These are phyloP conservation scores for Mantamonas sphyraenae DNA, from an alignment of 78 protist species.

Conservation along the genomic window DNA sequence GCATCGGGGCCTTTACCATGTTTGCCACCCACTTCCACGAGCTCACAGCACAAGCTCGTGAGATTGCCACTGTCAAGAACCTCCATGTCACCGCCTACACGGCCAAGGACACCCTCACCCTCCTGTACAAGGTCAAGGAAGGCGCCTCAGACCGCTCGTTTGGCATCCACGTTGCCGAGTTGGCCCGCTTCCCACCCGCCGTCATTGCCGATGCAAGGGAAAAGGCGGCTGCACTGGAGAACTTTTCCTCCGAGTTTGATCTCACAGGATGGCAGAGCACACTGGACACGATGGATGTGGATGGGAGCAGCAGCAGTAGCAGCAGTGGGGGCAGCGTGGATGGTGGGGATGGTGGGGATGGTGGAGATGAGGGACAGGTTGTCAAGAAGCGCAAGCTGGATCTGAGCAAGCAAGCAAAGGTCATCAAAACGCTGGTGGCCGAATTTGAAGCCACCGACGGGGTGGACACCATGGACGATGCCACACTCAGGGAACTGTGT, in stretches of 20 bases:
- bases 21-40: slow-evolving; percentile 98
- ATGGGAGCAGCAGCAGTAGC: too few species aligned
- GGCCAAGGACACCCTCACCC: slow-evolving; percentile 14
- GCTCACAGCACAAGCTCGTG: slow-evolving; percentile 50
- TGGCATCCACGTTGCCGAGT: slow-evolving; percentile 87
- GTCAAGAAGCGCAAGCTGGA: too few species aligned
- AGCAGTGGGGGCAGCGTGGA: too few species aligned
- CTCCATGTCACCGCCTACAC: slow-evolving; percentile 65
- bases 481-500: too few species aligned
- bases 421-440: too few species aligned
- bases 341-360: too few species aligned
- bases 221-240: slow-evolving; percentile 77
- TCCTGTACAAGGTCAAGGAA: slow-evolving; percentile 51
- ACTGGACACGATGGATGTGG: too few species aligned
- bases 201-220: slow-evolving; percentile 50
- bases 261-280: too few species aligned
- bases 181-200: slow-evolving; percentile 57
- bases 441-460: too few species aligned
- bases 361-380: too few species aligned
- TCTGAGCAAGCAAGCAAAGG: too few species aligned
- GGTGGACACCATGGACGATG: too few species aligned
- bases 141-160: slow-evolving; percentile 85
- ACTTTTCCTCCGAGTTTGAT: slow-evolving; percentile 19
- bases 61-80: slow-evolving; percentile 35
- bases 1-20: slow-evolving; percentile 52